Base-by-base conservation (phyloP, 768 basidiomycete species). In the Lactarius hengduanensis region DNA sequence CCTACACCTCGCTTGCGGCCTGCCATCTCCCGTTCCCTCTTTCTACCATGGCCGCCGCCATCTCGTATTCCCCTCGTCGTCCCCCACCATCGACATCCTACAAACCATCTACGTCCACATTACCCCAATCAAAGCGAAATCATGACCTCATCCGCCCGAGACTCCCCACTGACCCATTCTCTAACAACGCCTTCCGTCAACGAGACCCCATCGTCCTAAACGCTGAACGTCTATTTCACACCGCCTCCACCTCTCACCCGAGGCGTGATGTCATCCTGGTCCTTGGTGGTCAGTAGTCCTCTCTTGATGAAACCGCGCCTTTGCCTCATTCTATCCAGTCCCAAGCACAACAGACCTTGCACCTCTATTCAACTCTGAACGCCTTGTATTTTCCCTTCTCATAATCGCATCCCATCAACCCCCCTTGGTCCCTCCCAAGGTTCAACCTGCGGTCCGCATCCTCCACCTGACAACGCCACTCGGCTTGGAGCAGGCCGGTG, bases 341-440 rank as follows among this genome's bases (percentile, higher is more conserved):
- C 68, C 68, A 4, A 43, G 28, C 26, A 15, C 72, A 5, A 59
- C 70, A n/a, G 76, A 78, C 36, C 72, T 81, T 6, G 68, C 68
- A 10, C 74, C 79, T 0, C 65, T 80, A 26, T 59, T 80, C 22
- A 68, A 73, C 40, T 78, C 79, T 0, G 69, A 74, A 1, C 73
- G 74, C 26, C 76, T 79, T 59, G 72, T 76, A 16, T 70, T 72
- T 56, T 79, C 80, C 2, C 73, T 81, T 38, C 68, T 81, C 38
- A 75, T 81, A 69, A 68, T 81, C 47, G 79, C 76, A 15, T 75
- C 75, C 16, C 76, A 78, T 67, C 62, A 73, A 32, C 74, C 78
- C 2, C 75, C 75, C 0, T 53, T 71, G 0, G 71, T 78, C 41
- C 76, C 76, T 1, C 59, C 70, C 15, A 66, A 59, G 47, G 65